phyloP scores from a whole-genome alignment of 129 eudicot genomes.

The Pulicaria dysenterica region DNA sequence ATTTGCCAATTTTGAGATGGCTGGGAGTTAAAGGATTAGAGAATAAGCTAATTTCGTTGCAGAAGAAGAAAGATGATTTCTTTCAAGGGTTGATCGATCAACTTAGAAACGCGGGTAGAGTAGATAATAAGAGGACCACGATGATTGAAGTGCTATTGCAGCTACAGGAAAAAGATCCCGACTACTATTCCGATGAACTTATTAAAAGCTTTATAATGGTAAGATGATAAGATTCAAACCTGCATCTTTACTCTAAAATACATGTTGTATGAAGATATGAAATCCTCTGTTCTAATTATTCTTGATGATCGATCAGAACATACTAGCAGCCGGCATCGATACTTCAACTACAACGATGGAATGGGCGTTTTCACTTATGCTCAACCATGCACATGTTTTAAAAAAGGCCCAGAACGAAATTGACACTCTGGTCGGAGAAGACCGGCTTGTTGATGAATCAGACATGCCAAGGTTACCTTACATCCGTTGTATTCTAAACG shows the following conservation, averaged over 20 bases:
- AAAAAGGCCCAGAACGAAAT: conserved; percentile 35
- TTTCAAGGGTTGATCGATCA: conserved; percentile 51
- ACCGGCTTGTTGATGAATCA: conserved; percentile 28
- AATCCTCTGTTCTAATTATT: too few species aligned
- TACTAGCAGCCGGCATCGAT: conserved; percentile 34
- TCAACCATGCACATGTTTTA: conserved; percentile 31
- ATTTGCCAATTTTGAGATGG: conserved; percentile 44
- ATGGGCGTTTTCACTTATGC: conserved; percentile 35
- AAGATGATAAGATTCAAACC: too few species aligned
- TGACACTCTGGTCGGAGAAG: conserved; percentile 20
- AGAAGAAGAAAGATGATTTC: conserved; percentile 36
- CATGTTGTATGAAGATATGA: too few species aligned
- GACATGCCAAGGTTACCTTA: conserved; percentile 29
- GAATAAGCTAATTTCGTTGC: conserved; percentile 34
- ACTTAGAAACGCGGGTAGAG: conserved; percentile 1
- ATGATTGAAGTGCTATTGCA: conserved; percentile 38
- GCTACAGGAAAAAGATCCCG: too few species aligned
- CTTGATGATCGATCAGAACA: conserved; percentile 13
- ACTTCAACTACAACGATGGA: conserved; percentile 42
- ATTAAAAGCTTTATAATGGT: too few species aligned
- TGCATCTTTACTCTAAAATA: too few species aligned
- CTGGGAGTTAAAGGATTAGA: conserved; percentile 35
- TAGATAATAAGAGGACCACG: conserved; percentile 19
- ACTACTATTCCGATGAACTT: too few species aligned
- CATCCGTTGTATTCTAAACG: conserved; percentile 21